Conservation (phyloP, 2,329 filamentous ascomycete genomes). For the Clarireedia homoeocarpa region DNA sequence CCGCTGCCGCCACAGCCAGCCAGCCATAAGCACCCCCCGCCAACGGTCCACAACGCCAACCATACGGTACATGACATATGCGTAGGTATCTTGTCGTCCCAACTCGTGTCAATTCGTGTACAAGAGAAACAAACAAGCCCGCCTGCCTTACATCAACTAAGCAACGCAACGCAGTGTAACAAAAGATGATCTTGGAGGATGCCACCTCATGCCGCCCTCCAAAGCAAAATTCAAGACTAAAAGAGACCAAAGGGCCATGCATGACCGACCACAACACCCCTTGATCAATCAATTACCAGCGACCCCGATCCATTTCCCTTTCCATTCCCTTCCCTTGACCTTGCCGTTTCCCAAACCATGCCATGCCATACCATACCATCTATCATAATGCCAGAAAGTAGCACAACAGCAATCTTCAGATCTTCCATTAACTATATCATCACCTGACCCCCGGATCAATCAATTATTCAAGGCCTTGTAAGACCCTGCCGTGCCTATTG, state of each 20-base stretch:
- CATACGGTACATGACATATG: too few relatives aligned
- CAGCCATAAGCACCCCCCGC: too few relatives aligned
- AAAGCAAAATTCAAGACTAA: neutral
- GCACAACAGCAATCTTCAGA: too few relatives aligned
- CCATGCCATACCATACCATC: neutral
- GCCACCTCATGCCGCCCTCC: conserved; percentile 1
- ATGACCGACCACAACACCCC: conserved; percentile 10
- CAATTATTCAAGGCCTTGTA: conserved; percentile 30
- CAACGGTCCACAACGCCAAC: too few relatives aligned
- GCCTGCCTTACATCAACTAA: neutral
- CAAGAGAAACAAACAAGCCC: neutral
- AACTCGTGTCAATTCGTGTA: neutral
- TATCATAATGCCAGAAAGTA: neutral
- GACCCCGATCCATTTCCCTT: neutral
- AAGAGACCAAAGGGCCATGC: conserved; percentile 4
- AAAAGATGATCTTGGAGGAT: neutral
- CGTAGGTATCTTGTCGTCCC: too few relatives aligned
- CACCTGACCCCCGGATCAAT: neutral
- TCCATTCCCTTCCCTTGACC: conserved; percentile 2
- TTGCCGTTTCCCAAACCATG: neutral
- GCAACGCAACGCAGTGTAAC: neutral
- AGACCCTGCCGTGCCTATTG: conserved; percentile 44
- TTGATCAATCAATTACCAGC: conserved; percentile 8
- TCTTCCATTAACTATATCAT: conserved; percentile 1
- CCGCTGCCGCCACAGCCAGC: too few relatives aligned